Evolutionary conservation across 495 filamentous ascomycete genomes (phyloP), one percentile per base, ranked within the genome.

Genomic region (Acidomyces sp.): DNA sequence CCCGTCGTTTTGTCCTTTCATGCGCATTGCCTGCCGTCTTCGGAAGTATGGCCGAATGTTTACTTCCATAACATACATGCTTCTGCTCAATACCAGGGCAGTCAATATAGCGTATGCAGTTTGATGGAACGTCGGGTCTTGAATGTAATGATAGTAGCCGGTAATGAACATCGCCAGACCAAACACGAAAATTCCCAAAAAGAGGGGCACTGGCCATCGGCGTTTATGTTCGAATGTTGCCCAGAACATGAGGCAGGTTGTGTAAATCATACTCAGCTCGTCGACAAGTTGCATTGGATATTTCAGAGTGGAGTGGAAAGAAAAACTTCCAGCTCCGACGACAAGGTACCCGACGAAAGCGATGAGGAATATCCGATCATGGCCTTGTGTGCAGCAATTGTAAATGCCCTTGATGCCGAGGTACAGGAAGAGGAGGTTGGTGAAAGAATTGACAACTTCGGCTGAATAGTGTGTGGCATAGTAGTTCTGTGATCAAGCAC

Each of bases 211-310:
- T n/a, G 41, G 48, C 9, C 54, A 49, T 4, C 83, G 65, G 44
- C 70, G 68, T 4, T 67, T 72, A 61, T 88, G 81, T 7, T 80
- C 76, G 58, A 94, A 90, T 15, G 82, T 82, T 11, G 84, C 85
- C 58, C 80, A 93, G 58, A 68, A 78, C 80, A 94, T 92, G n/a
- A 93, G 60, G 49, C 81, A 92, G 6, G 88, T 92, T 1, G 88
- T 94, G 57, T 97, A 96, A 21, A 97, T 94, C 90, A 96, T 96
- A 45, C 79, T 83, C 6, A 95, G 71, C 61, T 97, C 90, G 54
- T 97, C 90, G 24, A 95, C 80, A 12, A 96, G 74, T 56, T 97
- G 90, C 90, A 94, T 94, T 1, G 86, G 85, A 62, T 97, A 65
- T 50, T 63, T 65, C 20, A 65, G 51, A 5, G 55, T 59, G 6